Conservation (phyloP, 2,329 filamentous ascomycete species). For the Colletotrichum gigasporum region DNA sequence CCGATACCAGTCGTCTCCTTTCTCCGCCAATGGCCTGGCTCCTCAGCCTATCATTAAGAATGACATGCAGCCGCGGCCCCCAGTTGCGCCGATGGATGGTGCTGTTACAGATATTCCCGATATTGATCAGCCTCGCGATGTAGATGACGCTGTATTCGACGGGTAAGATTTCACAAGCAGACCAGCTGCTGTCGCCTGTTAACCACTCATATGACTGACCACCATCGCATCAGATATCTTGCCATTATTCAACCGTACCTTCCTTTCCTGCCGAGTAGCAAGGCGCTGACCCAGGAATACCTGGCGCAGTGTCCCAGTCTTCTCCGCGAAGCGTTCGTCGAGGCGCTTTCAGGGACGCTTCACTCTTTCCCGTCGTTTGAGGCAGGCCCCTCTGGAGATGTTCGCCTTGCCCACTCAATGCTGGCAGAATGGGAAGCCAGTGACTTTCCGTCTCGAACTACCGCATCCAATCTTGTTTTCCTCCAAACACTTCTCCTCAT, state of each 20-base stretch:
- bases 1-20: slow-evolving; percentile 39
- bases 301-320: slow-evolving; percentile 64
- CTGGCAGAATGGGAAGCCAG: slow-evolving; percentile 62
- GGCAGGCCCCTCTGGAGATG: slow-evolving; percentile 51
- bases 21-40: slow-evolving; percentile 53
- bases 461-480: slow-evolving; percentile 63
- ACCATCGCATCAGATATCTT: slow-evolving; percentile 61
- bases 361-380: slow-evolving; percentile 54
- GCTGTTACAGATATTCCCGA: slow-evolving; percentile 46
- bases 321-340: slow-evolving; percentile 71
- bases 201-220: background rate
- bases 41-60: slow-evolving; percentile 54
- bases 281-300: slow-evolving; percentile 62
- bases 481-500: slow-evolving; percentile 74
- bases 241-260: slow-evolving; percentile 72
- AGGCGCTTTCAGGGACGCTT: slow-evolving; percentile 69
- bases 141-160: slow-evolving; percentile 57
- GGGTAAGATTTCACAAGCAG: slow-evolving; percentile 53
- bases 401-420: slow-evolving; percentile 55
- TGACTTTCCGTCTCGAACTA: slow-evolving; percentile 45
- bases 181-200: too few relatives aligned
- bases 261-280: slow-evolving; percentile 70
- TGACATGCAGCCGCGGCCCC: slow-evolving; percentile 46
- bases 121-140: slow-evolving; percentile 43
- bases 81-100: slow-evolving; percentile 45